Evolutionary conservation across 441 rosid genomes (phyloP).

Genomic region (Dalechampia spathulata): DNA sequence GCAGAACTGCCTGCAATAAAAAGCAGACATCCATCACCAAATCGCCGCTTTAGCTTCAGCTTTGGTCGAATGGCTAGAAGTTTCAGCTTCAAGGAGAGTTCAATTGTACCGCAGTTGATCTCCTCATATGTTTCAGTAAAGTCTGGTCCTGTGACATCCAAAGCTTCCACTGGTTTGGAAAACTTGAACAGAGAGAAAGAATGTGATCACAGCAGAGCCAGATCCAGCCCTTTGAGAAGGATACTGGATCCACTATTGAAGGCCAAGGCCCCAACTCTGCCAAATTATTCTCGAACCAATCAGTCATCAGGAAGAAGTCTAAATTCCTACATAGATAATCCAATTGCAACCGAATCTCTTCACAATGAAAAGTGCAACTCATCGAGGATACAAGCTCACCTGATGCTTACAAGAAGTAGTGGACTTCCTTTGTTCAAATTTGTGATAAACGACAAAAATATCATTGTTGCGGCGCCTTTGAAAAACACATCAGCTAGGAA

Average conservation of each 20-base stretch:
- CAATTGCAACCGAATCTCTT: conserved; percentile 18
- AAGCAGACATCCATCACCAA: conserved; percentile 56
- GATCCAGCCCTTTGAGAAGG: conserved; percentile 67
- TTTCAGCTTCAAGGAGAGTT: conserved; percentile 68
- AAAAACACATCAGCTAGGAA: conserved; percentile 31
- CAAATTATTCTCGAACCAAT: conserved; percentile 24
- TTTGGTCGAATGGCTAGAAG: conserved; percentile 64
- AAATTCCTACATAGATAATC: conserved; percentile 25
- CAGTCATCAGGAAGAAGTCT: conserved; percentile 28
- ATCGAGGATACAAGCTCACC: conserved; percentile 40
- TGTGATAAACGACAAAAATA: conserved; percentile 41
- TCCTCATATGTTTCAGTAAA: conserved; percentile 36
- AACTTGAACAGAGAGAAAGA: conserved; percentile 33
- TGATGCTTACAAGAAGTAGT: conserved; percentile 50
- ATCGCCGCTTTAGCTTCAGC: conserved; percentile 70
- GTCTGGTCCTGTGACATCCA: conserved; percentile 58
- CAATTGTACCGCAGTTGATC: conserved; percentile 37
- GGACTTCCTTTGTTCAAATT: conserved; percentile 68
- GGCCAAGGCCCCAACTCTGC: conserved; percentile 28
- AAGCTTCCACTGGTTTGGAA: conserved; percentile 22
- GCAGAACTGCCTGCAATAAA: conserved; percentile 22
- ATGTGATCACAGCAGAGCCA: conserved; percentile 33
- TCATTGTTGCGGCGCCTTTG: conserved; percentile 57
- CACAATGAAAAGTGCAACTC: conserved; percentile 27
- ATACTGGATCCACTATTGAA: conserved; percentile 55